Base-by-base conservation (phyloP, 73 alveolate species). In the Durusdinium trenchii region DNA sequence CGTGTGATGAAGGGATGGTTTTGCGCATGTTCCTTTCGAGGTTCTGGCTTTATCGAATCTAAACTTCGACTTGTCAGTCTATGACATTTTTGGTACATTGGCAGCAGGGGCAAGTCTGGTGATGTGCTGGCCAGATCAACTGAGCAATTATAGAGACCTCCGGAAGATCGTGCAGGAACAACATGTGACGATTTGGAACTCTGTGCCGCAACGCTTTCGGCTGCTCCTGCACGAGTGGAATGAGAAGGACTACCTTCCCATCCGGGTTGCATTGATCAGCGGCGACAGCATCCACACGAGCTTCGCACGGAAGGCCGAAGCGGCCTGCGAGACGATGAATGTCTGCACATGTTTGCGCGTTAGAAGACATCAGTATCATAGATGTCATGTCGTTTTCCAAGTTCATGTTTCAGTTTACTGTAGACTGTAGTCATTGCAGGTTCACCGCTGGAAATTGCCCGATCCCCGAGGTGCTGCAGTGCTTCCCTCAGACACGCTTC, bases 221-320 rank as follows among this genome's bases (percentile, higher is more conserved):
- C 35, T 46, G 3, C 69, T 81, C 32, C 45, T 81, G 67, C 47
- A 46, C 14, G 91, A 45, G 91, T 81, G 91, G 91, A 28, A 46
- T 81, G 91, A 81, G 46, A 12, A 23, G 18, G 14, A 45, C 32
- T 48, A 10, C 69, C 42, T 81, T 36, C 91, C 91, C 46, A 81
- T 81, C 67, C 91, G 91, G 28, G 91, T 45, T 12, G 91, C 91
- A 20, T 32, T 81, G 36, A 81, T 81, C 91, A 81, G 91, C 91
- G 91, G 91, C 47, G 91, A 81, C 43, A 28, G 61, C 67, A 81
- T 81, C 91, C 62, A 48, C 69, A 81, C 91, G 6, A 45, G 45
- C 40, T 81, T 81, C 51, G 91, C 91, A 16, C 69, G 35, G 45
- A 46, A 81, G 91, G 91, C 91, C 87, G 57, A n/a, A 14, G 28